phyloP scores from a whole-genome alignment of 805 yeast genomes.

The Starmerella etchellsii region DNA sequence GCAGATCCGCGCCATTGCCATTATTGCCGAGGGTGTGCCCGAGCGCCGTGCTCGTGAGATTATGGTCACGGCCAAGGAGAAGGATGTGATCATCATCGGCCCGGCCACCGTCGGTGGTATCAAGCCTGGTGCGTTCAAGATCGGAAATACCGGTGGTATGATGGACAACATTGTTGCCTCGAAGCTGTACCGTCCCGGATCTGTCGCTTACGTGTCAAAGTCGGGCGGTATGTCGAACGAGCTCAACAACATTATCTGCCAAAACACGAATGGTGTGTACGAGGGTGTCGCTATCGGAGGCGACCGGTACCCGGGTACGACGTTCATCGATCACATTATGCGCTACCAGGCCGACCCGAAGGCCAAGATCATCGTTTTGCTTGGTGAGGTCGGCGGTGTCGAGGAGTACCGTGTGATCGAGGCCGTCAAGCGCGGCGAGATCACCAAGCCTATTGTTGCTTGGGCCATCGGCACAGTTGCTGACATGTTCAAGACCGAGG shows the following conservation, averaged over 20 bases:
- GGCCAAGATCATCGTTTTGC: slow-evolving; percentile 52
- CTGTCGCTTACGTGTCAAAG: slow-evolving; percentile 37
- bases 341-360: slow-evolving; percentile 51
- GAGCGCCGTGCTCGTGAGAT: slow-evolving; percentile 39
- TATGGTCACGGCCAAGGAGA: slow-evolving; percentile 32
- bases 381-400: slow-evolving; percentile 63
- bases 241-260: slow-evolving; percentile 35
- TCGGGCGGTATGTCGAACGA: slow-evolving; percentile 40
- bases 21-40: slow-evolving; percentile 38
- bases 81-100: slow-evolving; percentile 36
- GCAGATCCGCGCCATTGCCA: slow-evolving; percentile 35
- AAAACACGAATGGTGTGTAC: slow-evolving; percentile 36
- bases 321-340: slow-evolving; percentile 54
- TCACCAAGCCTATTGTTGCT: slow-evolving; percentile 57
- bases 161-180: slow-evolving; percentile 39
- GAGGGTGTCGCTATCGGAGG: slow-evolving; percentile 62
- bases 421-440: slow-evolving; percentile 49
- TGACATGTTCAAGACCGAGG: slow-evolving; percentile 57
- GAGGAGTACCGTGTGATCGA: slow-evolving; percentile 62
- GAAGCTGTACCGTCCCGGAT: slow-evolving; percentile 37
- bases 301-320: slow-evolving; percentile 62
- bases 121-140: slow-evolving; percentile 38
- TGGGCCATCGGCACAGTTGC: slow-evolving; percentile 64
- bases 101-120: slow-evolving; percentile 39
- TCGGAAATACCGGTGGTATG: slow-evolving; percentile 40